A percentile compares a stretch with the other conserved stretches of the same genome.
Conservation (phyloP, 2,329 filamentous ascomycete genomes). For the Aspergillus neotritici region DNA sequence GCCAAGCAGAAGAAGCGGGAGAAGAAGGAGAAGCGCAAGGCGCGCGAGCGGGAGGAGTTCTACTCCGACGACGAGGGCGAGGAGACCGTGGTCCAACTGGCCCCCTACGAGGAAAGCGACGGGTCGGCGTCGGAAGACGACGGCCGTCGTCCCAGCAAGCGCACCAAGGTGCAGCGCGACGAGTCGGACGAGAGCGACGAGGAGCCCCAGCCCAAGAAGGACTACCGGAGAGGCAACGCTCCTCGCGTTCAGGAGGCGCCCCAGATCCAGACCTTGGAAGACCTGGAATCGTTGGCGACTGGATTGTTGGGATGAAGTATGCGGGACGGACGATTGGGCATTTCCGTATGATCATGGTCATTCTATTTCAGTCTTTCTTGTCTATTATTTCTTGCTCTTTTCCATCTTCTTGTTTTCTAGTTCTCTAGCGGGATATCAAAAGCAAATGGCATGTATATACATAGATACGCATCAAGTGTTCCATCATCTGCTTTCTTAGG, state of each 20-base stretch:
- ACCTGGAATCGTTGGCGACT: constrained; percentile 44
- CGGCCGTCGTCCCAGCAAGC: constrained; percentile 32
- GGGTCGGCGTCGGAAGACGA: constrained; percentile 21
- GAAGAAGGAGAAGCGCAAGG: constrained; percentile 44
- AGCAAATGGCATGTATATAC: constrained; percentile 8
- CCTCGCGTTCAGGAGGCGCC: constrained; percentile 9
- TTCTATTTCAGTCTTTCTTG: too few species aligned
- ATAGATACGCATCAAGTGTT: too few species aligned
- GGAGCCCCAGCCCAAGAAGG: constrained; percentile 21
- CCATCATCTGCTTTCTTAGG: too few species aligned
- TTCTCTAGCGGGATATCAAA: constrained; percentile 23
- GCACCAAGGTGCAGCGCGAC: constrained; percentile 37
- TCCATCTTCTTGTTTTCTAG: constrained; percentile 3
- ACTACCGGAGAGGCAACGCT: constrained; percentile 16
- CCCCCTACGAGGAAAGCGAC: constrained; percentile 24
- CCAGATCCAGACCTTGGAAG: constrained; percentile 42
- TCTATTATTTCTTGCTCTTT: constrained; percentile 10
- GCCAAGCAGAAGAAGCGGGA: constrained; percentile 65
- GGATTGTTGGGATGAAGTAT: constrained; percentile 35
- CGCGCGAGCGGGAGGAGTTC: constrained; percentile 33
- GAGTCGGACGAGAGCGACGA: constrained; percentile 25
- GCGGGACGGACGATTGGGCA: constrained; percentile 10
- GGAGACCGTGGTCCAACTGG: constrained; percentile 28
- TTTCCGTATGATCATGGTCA: constrained; percentile 5
- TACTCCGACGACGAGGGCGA: constrained; percentile 24